Evolutionary conservation across 441 rosid species (phyloP).

Genomic region (Cnidoscolus chayamansa): DNA sequence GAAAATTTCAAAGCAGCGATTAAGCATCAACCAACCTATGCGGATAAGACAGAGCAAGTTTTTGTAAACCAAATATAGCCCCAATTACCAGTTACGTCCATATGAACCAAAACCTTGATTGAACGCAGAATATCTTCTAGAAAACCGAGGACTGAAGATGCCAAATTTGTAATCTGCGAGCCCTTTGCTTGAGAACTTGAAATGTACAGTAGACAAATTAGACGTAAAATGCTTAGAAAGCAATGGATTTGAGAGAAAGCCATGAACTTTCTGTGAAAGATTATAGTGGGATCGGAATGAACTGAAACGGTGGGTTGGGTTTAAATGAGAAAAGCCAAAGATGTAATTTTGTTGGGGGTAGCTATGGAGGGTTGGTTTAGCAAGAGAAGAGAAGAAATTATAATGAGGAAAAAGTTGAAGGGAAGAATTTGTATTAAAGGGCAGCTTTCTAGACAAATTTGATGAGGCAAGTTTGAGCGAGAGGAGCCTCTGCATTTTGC

Average conservation of each 20-base stretch:
- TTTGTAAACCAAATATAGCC: background rate
- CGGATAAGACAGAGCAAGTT: background rate
- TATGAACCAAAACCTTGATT: constrained; percentile 30
- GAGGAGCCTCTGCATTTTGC: constrained; percentile 55
- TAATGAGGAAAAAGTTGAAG: constrained; percentile 25
- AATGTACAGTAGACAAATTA: constrained; percentile 30
- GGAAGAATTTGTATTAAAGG: constrained; percentile 30
- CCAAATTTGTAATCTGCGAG: constrained; percentile 38
- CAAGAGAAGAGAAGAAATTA: constrained; percentile 29
- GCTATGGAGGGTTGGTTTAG: constrained; percentile 30
- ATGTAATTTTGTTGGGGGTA: background rate
- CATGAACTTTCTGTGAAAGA: constrained; percentile 27
- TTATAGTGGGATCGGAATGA: constrained; percentile 31
- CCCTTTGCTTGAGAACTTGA: constrained; percentile 27
- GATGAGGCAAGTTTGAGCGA: constrained; percentile 40
- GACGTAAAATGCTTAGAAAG: constrained; percentile 29
- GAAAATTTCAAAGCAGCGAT: background rate
- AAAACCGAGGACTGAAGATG: constrained; percentile 37
- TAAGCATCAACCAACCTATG: background rate
- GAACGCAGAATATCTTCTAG: constrained; percentile 34
- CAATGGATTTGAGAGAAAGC: constrained; percentile 37
- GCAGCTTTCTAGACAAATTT: constrained; percentile 30
- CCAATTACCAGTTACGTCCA: constrained; percentile 45
- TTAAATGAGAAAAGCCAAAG: constrained; percentile 24
- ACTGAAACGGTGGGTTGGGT: constrained; percentile 26